phyloP scores from a whole-genome alignment of 2,329 filamentous ascomycete genomes.

The Xylaria sp. region DNA sequence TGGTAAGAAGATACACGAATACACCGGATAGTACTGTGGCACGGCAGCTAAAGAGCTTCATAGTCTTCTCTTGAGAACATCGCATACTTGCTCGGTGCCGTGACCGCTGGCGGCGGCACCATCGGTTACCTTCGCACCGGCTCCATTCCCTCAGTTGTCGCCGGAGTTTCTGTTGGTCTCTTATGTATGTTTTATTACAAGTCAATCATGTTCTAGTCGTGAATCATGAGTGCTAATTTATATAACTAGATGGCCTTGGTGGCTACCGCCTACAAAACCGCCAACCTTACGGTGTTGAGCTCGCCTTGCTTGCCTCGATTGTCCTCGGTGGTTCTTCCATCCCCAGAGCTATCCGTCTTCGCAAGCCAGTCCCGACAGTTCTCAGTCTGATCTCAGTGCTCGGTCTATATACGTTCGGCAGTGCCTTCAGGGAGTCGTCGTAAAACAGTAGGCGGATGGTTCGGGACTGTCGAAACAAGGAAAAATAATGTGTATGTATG shows the following conservation, averaged over 20 bases:
- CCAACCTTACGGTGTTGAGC: conserved; percentile 77
- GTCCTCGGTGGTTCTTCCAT: conserved; percentile 79
- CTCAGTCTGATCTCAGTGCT: conserved; percentile 74
- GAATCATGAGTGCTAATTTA: conserved; percentile 8
- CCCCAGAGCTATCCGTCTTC: conserved; percentile 74
- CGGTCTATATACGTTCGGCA: conserved; percentile 74
- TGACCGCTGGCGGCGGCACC: conserved; percentile 82
- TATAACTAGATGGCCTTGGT: conserved; percentile 61
- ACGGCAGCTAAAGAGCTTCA: conserved; percentile 19
- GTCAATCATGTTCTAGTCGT: not conserved
- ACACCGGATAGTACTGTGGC: not conserved
- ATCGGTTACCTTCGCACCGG: conserved; percentile 80
- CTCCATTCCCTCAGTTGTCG: conserved; percentile 79
- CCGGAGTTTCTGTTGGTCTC: conserved; percentile 74
- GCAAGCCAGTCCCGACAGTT: conserved; percentile 77
- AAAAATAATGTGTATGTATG: not conserved
- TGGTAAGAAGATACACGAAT: conserved; percentile 19
- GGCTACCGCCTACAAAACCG: conserved; percentile 72
- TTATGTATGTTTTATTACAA: conserved; percentile 44
- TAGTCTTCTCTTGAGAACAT: conserved; percentile 46
- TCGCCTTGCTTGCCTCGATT: conserved; percentile 82
- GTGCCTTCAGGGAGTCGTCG: conserved; percentile 49
- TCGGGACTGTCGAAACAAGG: not conserved
- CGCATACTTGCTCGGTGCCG: conserved; percentile 70
- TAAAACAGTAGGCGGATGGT: conserved; percentile 24